Percentiles rank a stretch among this genome's conserved stretches.
Conservation (phyloP, 139 green algal species). For the Chlamydomonas sp. region DNA sequence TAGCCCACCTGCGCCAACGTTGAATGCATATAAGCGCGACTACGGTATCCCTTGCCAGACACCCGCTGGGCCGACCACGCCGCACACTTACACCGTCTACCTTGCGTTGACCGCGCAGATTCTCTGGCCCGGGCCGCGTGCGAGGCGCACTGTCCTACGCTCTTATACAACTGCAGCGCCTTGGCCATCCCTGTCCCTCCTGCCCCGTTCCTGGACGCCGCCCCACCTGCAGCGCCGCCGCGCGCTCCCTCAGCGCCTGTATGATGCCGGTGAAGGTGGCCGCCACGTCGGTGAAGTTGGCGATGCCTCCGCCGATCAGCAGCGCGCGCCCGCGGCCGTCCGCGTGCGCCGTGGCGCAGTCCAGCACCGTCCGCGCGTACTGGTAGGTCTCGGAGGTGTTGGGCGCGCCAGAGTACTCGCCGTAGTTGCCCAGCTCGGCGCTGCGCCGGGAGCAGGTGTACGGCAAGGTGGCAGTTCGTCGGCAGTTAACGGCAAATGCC, state of each 20-base stretch:
- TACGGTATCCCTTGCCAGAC: too few relatives aligned
- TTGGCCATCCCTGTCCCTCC: background rate
- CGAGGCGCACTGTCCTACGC: slow-evolving; percentile 39
- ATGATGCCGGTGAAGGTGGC: slow-evolving; percentile 96
- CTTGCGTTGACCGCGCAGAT: too few relatives aligned
- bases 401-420: slow-evolving; percentile 91
- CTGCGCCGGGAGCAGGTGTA: too few relatives aligned
- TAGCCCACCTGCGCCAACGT: too few relatives aligned
- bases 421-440: slow-evolving; percentile 90
- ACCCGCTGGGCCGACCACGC: too few relatives aligned
- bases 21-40: too few relatives aligned
- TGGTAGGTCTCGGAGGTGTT: slow-evolving; percentile 73
- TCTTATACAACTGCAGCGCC: background rate
- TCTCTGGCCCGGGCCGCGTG: too few relatives aligned
- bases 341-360: slow-evolving; percentile 71
- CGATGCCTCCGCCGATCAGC: slow-evolving; percentile 93
- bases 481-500: too few relatives aligned
- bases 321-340: slow-evolving; percentile 82
- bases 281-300: slow-evolving; percentile 97
- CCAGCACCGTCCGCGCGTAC: slow-evolving; percentile 63
- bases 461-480: too few relatives aligned
- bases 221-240: slow-evolving; percentile 31
- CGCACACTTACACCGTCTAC: too few relatives aligned
- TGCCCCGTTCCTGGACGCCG: background rate
- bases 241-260: slow-evolving; percentile 67